Evolutionary conservation across 2,329 filamentous ascomycete genomes (phyloP), one percentile per base, ranked within the genome.

Genomic region (Pseudogymnoascus sp.): DNA sequence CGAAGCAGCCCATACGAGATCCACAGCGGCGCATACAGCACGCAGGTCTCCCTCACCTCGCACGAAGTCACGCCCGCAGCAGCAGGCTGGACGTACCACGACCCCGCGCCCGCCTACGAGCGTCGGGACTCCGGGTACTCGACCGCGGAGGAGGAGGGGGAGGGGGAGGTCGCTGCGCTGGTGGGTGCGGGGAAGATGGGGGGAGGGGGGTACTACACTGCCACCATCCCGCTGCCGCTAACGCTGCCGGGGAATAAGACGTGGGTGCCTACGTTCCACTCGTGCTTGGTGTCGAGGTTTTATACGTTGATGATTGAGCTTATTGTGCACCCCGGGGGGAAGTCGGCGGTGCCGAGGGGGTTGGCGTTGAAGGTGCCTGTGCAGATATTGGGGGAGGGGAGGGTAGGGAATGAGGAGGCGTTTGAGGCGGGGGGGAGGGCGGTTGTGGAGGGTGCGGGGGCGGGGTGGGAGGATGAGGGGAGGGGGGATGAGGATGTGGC

Each of bases 201-300:
- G 62, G 63, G 11, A 62, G 63, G 21, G 35, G 61, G 16, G 8
- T 70, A 70, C 74, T 90, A 87, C 74, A 86, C 83, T 2, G 80
- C 86, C 6, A 78, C 78, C n/a, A 76, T 90, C 37, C 71, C 87
- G 1, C 81, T 89, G 1, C 87, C 87, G 0, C 76, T 90, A 69
- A 80, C 80, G 0, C 78, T 89, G 0, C 86, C 87, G 0, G 69
- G 71, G n/a, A 77, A 76, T 66, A 88, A 86, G 68, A 76, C 80
- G 26, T 88, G 88, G 71, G 75, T 88, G 19, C 88, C 87, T 1
- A 87, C 86, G 2, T 91, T 90, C 75, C 85, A 89, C 76, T 81
- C 82, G 40, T 91, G 87, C 72, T 80, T 90, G 62, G 76, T 85
- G 50, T 85, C 83, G n/a, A 80, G 88, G 61, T 75, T 79, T 16